A percentile compares a stretch with the other conserved stretches of the same genome.
Conservation (phyloP, 768 basidiomycete species). For the Botryobasidium botryosum region DNA sequence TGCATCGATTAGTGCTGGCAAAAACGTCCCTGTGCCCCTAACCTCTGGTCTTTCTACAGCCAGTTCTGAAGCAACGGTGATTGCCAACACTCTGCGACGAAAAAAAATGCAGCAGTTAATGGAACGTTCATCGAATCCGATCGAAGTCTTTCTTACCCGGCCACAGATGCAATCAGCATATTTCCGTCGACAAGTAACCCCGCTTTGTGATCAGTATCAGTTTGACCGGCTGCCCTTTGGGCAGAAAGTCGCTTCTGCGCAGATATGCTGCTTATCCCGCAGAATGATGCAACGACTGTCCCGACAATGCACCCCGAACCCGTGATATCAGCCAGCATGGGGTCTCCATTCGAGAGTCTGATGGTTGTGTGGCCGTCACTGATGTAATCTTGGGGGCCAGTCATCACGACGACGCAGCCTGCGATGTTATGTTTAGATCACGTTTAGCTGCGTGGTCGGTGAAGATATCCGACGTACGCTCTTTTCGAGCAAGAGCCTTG, state of each 20-base stretch:
- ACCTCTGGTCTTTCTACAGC: slow-evolving; percentile 34
- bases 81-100: slow-evolving; percentile 31
- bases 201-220: slow-evolving; percentile 16
- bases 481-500: slow-evolving; percentile 45
- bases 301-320: slow-evolving; percentile 81
- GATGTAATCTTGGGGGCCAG: slow-evolving; percentile 65
- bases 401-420: slow-evolving; percentile 73
- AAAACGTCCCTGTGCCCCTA: slow-evolving; percentile 46
- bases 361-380: slow-evolving; percentile 63
- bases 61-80: slow-evolving; percentile 46
- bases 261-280: slow-evolving; percentile 42
- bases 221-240: no score
- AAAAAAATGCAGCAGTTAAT: slow-evolving; percentile 5
- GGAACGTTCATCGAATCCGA: no score
- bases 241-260: slow-evolving; percentile 17
- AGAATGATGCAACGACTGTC: slow-evolving; percentile 62
- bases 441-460: background rate
- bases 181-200: slow-evolving; percentile 51
- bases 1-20: slow-evolving; percentile 45
- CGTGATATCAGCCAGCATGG: slow-evolving; percentile 61
- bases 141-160: slow-evolving; percentile 33
- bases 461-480: slow-evolving; percentile 34
- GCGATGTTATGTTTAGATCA: background rate
- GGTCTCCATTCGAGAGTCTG: slow-evolving; percentile 57
- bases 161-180: slow-evolving; percentile 57